Conservation (phyloP, 169 alveolate species). For the Plasmodium gonderi region DNA sequence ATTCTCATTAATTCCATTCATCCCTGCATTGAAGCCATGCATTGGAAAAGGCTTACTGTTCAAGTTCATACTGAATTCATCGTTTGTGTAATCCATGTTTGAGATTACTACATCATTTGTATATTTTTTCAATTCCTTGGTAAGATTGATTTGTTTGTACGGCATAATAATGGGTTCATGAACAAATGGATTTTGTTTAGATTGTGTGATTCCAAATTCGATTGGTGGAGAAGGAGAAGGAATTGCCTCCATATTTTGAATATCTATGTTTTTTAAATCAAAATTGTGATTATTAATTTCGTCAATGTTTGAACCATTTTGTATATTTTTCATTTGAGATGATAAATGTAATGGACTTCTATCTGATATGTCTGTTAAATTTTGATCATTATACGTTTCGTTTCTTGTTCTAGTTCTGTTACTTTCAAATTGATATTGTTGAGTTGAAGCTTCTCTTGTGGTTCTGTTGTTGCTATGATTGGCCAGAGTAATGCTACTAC, state of each 20-base stretch:
- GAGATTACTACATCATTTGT: not conserved
- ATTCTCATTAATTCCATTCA: not conserved
- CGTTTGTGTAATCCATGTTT: not conserved
- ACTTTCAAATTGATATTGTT: too few relatives aligned
- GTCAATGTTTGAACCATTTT: not conserved
- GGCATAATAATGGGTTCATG: not conserved
- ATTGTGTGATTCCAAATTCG: not conserved
- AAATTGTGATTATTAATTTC: not conserved
- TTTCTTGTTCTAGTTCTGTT: not conserved
- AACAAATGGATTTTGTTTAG: not conserved
- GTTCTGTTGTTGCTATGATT: not conserved
- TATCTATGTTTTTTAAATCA: not conserved
- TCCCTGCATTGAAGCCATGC: not conserved
- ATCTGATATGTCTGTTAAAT: constrained; percentile 12
- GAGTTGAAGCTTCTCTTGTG: not conserved
- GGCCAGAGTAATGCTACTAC: not conserved
- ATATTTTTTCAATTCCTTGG: not conserved
- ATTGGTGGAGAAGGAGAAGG: not conserved
- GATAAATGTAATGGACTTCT: not conserved
- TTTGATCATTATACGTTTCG: not conserved
- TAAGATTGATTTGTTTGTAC: not conserved
- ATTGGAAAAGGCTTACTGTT: not conserved
- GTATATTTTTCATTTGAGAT: not conserved
- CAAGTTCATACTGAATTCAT: not conserved
- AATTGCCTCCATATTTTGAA: not conserved